Percentiles rank a stretch among this genome's conserved stretches.
Evolutionary conservation across 225 moss, liverwort and hornwort genomes (phyloP).

Genomic region (Bryum argenteum): DNA sequence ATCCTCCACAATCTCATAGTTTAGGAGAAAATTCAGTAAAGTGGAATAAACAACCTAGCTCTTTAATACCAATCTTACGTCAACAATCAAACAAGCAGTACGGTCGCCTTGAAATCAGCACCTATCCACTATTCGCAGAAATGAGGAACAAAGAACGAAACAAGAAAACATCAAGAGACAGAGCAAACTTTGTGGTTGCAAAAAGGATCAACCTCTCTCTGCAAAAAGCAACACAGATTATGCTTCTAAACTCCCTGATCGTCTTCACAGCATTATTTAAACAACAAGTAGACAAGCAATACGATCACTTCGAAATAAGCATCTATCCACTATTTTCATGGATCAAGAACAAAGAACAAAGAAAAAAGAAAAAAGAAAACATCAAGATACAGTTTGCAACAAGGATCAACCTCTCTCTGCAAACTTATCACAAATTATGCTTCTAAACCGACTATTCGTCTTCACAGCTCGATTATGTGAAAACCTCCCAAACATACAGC

Average conservation of each 20-base stretch:
- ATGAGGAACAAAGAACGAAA: not conserved
- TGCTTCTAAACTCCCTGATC: not conserved
- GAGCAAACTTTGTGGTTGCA: not conserved
- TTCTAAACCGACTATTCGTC: not conserved
- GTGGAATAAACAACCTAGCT: not conserved
- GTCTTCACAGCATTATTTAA: not conserved
- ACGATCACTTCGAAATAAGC: not conserved
- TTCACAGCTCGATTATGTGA: not conserved
- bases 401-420: not conserved
- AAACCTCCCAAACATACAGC: not conserved
- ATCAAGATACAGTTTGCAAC: slow-evolving; percentile 1
- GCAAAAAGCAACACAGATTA: not conserved
- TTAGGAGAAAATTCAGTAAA: not conserved
- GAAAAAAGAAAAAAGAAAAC: not conserved
- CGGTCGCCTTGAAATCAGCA: not conserved
- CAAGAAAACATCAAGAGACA: not conserved
- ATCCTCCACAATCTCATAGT: not conserved
- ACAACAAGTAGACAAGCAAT: not conserved
- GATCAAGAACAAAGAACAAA: not conserved
- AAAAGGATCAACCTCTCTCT: not conserved
- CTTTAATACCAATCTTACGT: not conserved
- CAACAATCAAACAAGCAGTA: not conserved
- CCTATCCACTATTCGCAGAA: not conserved
- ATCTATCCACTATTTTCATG: not conserved
- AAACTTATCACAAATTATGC: not conserved